These are phyloP conservation scores for Lasiosphaeria miniovina DNA, from an alignment of 495 filamentous ascomycete species.

Conservation along the genomic window DNA sequence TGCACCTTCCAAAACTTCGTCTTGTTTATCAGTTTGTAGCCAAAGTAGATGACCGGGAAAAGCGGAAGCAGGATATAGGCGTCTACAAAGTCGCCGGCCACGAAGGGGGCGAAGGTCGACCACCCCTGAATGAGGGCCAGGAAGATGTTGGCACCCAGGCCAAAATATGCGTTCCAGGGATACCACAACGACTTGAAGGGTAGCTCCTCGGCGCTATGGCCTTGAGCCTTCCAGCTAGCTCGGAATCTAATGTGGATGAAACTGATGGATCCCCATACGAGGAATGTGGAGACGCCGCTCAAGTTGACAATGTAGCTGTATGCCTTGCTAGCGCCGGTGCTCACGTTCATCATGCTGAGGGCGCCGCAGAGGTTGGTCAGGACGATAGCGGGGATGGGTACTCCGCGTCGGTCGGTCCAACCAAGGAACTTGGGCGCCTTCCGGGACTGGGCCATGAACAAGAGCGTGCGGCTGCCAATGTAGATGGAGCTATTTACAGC, in stretches of 20 bases:
- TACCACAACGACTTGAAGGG: slow-evolving; percentile 60
- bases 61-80: slow-evolving; percentile 67
- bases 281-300: slow-evolving; percentile 58
- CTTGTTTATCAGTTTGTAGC: slow-evolving; percentile 58
- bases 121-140: slow-evolving; percentile 64
- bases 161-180: slow-evolving; percentile 62
- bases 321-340: slow-evolving; percentile 55
- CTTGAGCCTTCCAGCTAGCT: slow-evolving; percentile 53
- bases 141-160: slow-evolving; percentile 58
- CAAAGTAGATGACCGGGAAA: slow-evolving; percentile 56
- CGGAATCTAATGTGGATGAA: slow-evolving; percentile 69
- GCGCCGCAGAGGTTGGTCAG: slow-evolving; percentile 63
- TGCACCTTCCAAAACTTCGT: slow-evolving; percentile 49
- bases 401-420: slow-evolving; percentile 59
- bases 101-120: slow-evolving; percentile 54
- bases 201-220: slow-evolving; percentile 47
- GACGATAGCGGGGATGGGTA: slow-evolving; percentile 61
- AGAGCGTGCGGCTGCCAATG: slow-evolving; percentile 61
- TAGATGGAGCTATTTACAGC: slow-evolving; percentile 69
- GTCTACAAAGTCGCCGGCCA: slow-evolving; percentile 58
- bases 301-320: slow-evolving; percentile 51
- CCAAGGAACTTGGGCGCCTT: slow-evolving; percentile 67
- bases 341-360: slow-evolving; percentile 64
- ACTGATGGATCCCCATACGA: slow-evolving; percentile 65
- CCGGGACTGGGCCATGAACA: slow-evolving; percentile 62